Base-by-base conservation (phyloP, 306 rosid species). In the Hippophae tibetana region DNA sequence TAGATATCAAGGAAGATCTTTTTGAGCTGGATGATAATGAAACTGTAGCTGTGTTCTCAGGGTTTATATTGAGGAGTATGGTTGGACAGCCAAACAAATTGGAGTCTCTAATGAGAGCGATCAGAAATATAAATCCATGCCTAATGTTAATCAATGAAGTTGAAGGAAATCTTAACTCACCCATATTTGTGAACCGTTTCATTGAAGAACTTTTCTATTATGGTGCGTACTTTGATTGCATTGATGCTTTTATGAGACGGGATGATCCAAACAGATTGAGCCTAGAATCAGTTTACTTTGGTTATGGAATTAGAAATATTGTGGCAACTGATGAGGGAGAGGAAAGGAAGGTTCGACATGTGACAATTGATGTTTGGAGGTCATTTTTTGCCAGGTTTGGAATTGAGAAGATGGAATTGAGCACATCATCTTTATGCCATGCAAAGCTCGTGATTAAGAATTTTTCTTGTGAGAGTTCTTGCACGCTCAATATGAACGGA, bases 351-450 rank as follows among this genome's bases (percentile, higher is more conserved):
- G 41, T 44, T 10, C 56, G 82, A 26, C 12, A 68, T 57, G 85
- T 84, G 47, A 84, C 65, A 72, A 63, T 82, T 14, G 93, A 84
- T 46, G 84, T 80, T 7, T 87, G 95, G 93, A 82, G 89, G 70
- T 74, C 78, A 0, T 80, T 79, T 58, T 84, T 87, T 44, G 46
- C 61, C 0, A 64, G 87, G 55, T 87, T 61, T 68, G 86, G 85
- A 47, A 64, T 84, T 77, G 67, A 47, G 77, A 89, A 84, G 65
- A 57, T 43, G 55, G 79, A 87, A 47, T 47, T 80, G 25, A 87
- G 95, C 61, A 54, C 55, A 56, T 65, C 76, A 8, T 71, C 77
- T n/a, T 31, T 80, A 31, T 80, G 63, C 63, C 96, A 87, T 75
- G 89, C 82, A 2, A 71, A 69, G 6, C 72, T 84, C 23, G 62